Evolutionary conservation across 441 rosid species (phyloP).

Genomic region (Euphorbia schlechtendalii): DNA sequence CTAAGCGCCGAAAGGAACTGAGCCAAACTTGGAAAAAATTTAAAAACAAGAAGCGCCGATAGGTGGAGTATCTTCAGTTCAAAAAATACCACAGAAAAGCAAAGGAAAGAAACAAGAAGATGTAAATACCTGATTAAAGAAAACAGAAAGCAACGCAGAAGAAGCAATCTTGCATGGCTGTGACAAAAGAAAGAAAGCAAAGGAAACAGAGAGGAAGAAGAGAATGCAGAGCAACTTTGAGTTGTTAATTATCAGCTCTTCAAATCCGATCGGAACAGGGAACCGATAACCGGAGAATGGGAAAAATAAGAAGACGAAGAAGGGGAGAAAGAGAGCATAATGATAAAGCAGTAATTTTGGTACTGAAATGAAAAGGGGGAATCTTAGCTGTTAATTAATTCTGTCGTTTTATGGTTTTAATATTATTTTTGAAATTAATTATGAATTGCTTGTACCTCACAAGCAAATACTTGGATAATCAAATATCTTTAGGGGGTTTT

Average conservation of each 20-base stretch:
- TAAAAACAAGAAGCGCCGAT: background rate
- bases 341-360: constrained; percentile 16
- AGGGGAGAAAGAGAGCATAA: constrained; percentile 14
- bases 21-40: background rate
- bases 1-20: constrained; percentile 23
- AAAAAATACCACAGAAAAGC: background rate
- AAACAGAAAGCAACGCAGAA: constrained; percentile 29
- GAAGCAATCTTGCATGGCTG: constrained; percentile 29
- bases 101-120: constrained; percentile 8
- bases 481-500: background rate
- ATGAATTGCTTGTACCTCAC: background rate
- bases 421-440: too few species aligned
- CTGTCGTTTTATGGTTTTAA: constrained; percentile 26
- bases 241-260: constrained; percentile 6
- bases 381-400: constrained; percentile 16
- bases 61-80: background rate
- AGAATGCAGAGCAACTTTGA: constrained; percentile 36
- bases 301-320: too few species aligned
- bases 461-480: constrained; percentile 1
- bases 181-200: background rate
- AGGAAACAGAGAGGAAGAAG: constrained; percentile 9
- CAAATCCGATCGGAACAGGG: constrained; percentile 46
- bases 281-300: constrained; percentile 3
- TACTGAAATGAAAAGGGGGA: constrained; percentile 12
- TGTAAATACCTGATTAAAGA: constrained; percentile 44